phyloP scores from a whole-genome alignment of 805 yeast genomes.

The Teunomyces pallodes region DNA sequence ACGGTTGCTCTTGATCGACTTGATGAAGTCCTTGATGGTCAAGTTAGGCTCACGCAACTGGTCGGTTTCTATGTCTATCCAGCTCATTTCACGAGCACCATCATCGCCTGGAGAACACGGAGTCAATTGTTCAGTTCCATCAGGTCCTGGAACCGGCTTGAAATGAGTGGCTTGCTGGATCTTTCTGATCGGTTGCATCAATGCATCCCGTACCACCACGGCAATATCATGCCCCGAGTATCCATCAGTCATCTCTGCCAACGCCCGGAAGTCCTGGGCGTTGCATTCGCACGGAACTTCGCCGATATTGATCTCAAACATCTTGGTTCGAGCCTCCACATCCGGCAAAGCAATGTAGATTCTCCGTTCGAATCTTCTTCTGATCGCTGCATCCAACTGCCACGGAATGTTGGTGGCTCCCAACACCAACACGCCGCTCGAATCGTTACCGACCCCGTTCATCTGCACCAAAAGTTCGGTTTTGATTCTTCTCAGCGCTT shows the following conservation, averaged over 20 bases:
- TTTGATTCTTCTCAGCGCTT: slow-evolving; percentile 92
- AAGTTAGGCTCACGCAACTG: slow-evolving; percentile 88
- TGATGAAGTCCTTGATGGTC: slow-evolving; percentile 87
- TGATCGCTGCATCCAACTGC: slow-evolving; percentile 96
- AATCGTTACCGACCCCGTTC: slow-evolving; percentile 98
- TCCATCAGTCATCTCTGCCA: slow-evolving; percentile 94
- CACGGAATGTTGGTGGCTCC: slow-evolving; percentile 99
- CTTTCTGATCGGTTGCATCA: slow-evolving; percentile 96
- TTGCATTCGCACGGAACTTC: slow-evolving; percentile 79
- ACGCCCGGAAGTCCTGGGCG: slow-evolving; percentile 66
- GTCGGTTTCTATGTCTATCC: slow-evolving; percentile 90
- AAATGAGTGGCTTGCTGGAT: slow-evolving; percentile 96
- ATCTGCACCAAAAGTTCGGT: slow-evolving; percentile 95
- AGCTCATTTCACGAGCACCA: slow-evolving; percentile 82
- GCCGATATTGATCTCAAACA: slow-evolving; percentile 94
- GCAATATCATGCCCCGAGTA: slow-evolving; percentile 97
- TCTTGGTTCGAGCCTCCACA: slow-evolving; percentile 81
- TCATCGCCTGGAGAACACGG: slow-evolving; percentile 98
- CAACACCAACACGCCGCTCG: slow-evolving; percentile 85
- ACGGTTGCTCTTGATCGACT: slow-evolving; percentile 85
- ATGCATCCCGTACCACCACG: slow-evolving; percentile 93
- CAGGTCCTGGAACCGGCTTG: slow-evolving; percentile 52
- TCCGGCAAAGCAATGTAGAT: slow-evolving; percentile 96
- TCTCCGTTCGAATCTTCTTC: slow-evolving; percentile 94
- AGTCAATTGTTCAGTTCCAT: slow-evolving; percentile 51